These are phyloP conservation scores for Amauroascus niger DNA, from an alignment of 2,329 filamentous ascomycete genomes.

Conservation along the genomic window DNA sequence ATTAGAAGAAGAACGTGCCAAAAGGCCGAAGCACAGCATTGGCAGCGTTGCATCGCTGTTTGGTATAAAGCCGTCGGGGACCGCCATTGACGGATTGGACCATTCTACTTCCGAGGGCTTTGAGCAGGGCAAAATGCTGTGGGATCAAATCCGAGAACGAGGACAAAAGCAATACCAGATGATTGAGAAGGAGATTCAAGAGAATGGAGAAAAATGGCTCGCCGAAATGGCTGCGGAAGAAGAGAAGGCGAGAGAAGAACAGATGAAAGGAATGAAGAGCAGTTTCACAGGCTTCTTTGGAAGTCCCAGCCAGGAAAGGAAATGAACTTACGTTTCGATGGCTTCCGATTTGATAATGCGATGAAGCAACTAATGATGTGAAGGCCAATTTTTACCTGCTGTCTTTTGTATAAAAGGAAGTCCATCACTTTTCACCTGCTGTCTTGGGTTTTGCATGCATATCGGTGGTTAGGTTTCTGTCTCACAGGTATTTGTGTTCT, in stretches of 20 bases:
- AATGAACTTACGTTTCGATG: not conserved
- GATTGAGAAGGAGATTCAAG: constrained; percentile 80
- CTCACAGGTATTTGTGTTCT: not conserved
- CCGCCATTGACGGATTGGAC: constrained; percentile 52
- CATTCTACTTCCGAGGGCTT: constrained; percentile 61
- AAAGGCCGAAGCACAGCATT: constrained; percentile 51
- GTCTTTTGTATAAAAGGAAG: not conserved
- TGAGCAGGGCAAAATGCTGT: constrained; percentile 90
- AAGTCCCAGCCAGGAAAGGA: constrained; percentile 17
- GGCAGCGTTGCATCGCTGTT: constrained; percentile 61
- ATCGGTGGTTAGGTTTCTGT: not conserved
- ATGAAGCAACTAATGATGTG: not conserved
- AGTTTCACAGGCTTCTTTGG: constrained; percentile 54
- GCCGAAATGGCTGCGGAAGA: constrained; percentile 83
- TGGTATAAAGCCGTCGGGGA: constrained; percentile 63
- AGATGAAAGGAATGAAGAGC: constrained; percentile 84
- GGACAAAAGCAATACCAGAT: constrained; percentile 83
- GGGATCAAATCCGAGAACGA: constrained; percentile 84
- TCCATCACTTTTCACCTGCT: not conserved
- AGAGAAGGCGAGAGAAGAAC: constrained; percentile 82
- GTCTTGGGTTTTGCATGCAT: not conserved
- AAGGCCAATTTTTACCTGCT: not conserved
- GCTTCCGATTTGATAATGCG: not conserved
- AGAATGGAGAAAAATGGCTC: constrained; percentile 91
- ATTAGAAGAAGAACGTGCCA: constrained; percentile 57